A percentile compares a stretch with the other conserved stretches of the same genome.
Conservation (phyloP, 2,329 filamentous ascomycete species). For the Fusarium sp. region DNA sequence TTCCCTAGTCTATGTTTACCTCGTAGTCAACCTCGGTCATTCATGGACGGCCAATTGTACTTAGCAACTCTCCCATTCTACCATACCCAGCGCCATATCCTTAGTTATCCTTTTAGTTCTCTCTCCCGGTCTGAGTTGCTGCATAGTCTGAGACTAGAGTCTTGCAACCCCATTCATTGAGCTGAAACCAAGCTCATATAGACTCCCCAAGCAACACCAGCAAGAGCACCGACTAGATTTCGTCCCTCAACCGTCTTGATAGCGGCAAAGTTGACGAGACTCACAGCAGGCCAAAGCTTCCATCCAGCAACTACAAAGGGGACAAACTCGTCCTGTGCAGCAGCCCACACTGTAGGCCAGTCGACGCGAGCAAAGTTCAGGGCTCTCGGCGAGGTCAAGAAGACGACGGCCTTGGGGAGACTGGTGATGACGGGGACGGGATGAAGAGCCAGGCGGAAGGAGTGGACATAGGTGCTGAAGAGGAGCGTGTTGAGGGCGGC, state of each 20-base stretch:
- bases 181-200: conserved; percentile 72
- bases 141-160: background rate
- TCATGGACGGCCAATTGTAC: background rate
- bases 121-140: background rate
- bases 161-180: conserved; percentile 25
- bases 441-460: conserved; percentile 60
- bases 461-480: conserved; percentile 67
- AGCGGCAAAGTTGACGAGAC: conserved; percentile 71
- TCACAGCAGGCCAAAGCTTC: conserved; percentile 73
- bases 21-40: background rate
- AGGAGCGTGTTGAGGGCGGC: conserved; percentile 70
- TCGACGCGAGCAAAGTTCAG: conserved; percentile 57
- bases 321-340: conserved; percentile 64
- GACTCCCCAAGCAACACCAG: conserved; percentile 76
- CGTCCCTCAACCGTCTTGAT: conserved; percentile 74
- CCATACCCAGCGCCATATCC: background rate
- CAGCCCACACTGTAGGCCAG: conserved; percentile 54
- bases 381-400: conserved; percentile 50
- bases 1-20: no score
- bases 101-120: background rate
- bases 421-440: conserved; percentile 50
- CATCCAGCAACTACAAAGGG: conserved; percentile 72
- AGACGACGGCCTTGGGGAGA: conserved; percentile 47
- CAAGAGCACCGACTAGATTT: conserved; percentile 73
- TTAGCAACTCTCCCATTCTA: background rate